Evolutionary conservation across 108 stramenopile genomes (phyloP).

Genomic region (Cyclotella kingstonii): DNA sequence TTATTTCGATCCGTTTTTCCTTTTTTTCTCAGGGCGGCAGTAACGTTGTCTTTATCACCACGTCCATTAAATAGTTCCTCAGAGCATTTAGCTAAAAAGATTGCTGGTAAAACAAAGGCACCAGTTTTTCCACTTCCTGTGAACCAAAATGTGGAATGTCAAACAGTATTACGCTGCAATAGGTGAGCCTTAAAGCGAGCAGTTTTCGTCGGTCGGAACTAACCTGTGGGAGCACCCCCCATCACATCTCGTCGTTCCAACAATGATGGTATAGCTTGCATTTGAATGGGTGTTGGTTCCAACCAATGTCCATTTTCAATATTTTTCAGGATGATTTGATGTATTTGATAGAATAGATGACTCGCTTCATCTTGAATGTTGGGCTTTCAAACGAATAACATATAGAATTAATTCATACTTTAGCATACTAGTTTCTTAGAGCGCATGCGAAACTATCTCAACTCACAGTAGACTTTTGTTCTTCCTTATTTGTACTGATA

Average conservation of each 20-base stretch:
- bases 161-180: too few relatives aligned
- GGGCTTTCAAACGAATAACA: background rate
- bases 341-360: slow-evolving; percentile 44
- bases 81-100: slow-evolving; percentile 73
- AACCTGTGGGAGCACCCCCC: slow-evolving; percentile 86
- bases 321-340: slow-evolving; percentile 59
- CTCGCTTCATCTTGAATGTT: slow-evolving; percentile 7
- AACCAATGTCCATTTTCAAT: slow-evolving; percentile 90
- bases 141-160: too few relatives aligned
- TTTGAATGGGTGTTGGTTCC: slow-evolving; percentile 93
- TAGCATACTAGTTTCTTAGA: background rate
- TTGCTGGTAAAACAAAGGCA: slow-evolving; percentile 88
- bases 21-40: slow-evolving; percentile 20
- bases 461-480: background rate
- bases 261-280: slow-evolving; percentile 86
- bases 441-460: background rate
- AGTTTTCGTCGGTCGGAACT: too few relatives aligned
- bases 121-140: slow-evolving; percentile 92
- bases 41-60: slow-evolving; percentile 22
- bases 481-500: background rate
- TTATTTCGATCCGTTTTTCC: slow-evolving; percentile 35
- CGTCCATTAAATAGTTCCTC: slow-evolving; percentile 58
- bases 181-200: too few relatives aligned
- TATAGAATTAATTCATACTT: background rate
- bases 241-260: slow-evolving; percentile 80